Evolutionary conservation across 768 basidiomycete species (phyloP).

Genomic region (Leccinellum albellum): DNA sequence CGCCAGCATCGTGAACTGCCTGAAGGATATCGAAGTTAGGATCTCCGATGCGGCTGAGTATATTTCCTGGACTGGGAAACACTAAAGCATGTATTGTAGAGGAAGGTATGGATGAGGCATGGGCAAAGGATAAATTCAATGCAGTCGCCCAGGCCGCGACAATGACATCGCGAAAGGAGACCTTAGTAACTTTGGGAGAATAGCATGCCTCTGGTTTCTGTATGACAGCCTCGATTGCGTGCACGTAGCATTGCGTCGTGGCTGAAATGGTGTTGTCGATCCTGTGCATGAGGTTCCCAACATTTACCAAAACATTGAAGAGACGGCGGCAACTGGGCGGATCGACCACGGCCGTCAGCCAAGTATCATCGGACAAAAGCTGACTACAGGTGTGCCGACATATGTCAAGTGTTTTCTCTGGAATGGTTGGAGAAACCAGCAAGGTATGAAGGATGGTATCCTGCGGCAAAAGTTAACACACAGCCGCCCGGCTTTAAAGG

Average conservation of each 20-base stretch:
- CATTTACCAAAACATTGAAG: conserved; percentile 43
- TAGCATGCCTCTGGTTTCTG: conserved; percentile 24
- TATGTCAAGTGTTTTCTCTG: conserved; percentile 30
- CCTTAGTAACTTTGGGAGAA: conserved; percentile 15
- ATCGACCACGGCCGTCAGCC: conserved; percentile 21
- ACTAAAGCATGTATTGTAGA: conserved; percentile 20
- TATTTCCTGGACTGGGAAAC: conserved; percentile 18
- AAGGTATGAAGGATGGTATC: conserved; percentile 24
- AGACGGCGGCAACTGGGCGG: conserved; percentile 38
- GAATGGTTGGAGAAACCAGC: conserved; percentile 25
- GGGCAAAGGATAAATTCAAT: conserved; percentile 27
- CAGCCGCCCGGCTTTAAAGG: neutral
- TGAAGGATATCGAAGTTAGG: conserved; percentile 36
- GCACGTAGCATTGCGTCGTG: conserved; percentile 37
- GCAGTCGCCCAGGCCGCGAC: conserved; percentile 37
- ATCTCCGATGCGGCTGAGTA: conserved; percentile 26
- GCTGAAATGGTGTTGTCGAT: conserved; percentile 25
- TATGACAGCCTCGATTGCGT: conserved; percentile 42
- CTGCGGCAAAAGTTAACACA: conserved; percentile 17
- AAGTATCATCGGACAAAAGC: conserved; percentile 25
- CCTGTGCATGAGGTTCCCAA: conserved; percentile 35
- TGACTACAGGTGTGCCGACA: conserved; percentile 33
- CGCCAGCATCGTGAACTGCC: conserved; percentile 33
- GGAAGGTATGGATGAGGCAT: conserved; percentile 18
- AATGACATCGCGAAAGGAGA: conserved; percentile 37